Percentiles rank a stretch among this genome's conserved stretches.
Conservation (phyloP, 2,329 filamentous ascomycete genomes). For the Sporothrix protearum region DNA sequence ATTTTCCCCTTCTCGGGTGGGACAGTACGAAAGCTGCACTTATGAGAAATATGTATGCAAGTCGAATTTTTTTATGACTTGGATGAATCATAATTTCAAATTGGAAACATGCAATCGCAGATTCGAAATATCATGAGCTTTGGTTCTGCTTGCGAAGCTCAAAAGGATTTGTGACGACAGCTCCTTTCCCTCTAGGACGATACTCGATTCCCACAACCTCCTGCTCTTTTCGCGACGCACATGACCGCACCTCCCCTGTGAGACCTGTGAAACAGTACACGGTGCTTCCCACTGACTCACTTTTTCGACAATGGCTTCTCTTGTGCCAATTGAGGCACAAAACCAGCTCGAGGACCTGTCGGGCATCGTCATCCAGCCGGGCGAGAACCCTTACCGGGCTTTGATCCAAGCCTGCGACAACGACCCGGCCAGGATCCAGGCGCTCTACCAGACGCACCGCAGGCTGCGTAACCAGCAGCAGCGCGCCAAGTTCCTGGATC, state of each 20-base stretch:
- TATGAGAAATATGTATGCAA: not conserved
- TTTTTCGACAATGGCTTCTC: conserved; percentile 17
- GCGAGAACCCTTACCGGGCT: conserved; percentile 72
- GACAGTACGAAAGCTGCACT: not conserved
- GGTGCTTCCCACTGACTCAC: not conserved
- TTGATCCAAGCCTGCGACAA: conserved; percentile 65
- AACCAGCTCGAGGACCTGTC: conserved; percentile 56
- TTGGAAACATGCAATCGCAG: not conserved
- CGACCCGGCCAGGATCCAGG: conserved; percentile 65
- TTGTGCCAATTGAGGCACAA: conserved; percentile 42
- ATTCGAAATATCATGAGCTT: not conserved
- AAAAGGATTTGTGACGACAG: not conserved
- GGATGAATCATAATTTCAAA: not conserved
- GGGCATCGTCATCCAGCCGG: conserved; percentile 47
- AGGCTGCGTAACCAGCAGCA: conserved; percentile 72
- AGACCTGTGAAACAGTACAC: too few relatives aligned
- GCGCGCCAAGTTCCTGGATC: conserved; percentile 65
- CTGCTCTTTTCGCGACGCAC: not conserved
- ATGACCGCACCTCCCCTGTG: not conserved
- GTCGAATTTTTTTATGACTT: not conserved
- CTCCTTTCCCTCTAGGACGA: not conserved
- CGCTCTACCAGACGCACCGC: conserved; percentile 70
- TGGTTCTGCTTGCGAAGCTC: conserved; percentile 2
- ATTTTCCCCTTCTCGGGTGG: not conserved
- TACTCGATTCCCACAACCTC: not conserved